Conservation (phyloP, 176 grass and related monocot species). For the Avena sativa region DNA sequence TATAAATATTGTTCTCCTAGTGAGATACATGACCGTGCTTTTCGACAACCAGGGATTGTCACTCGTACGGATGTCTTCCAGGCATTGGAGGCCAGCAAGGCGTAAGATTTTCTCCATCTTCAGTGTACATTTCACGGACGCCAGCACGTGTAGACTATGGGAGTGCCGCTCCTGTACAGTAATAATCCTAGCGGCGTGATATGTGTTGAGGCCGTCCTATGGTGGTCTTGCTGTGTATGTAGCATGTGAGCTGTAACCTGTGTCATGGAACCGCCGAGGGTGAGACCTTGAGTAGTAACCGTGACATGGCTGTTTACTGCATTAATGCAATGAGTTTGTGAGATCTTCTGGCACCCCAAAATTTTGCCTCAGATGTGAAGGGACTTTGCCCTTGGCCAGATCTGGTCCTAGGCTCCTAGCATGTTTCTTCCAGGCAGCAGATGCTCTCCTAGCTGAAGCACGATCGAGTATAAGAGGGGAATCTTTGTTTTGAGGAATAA, state of each 20-base stretch:
- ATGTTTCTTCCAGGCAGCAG: too few species aligned
- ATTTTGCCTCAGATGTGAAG: not conserved
- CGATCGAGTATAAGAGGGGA: too few species aligned
- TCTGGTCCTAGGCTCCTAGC: too few species aligned
- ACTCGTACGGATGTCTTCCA: slow-evolving; percentile 40
- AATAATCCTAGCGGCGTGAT: not conserved
- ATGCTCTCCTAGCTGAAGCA: too few species aligned
- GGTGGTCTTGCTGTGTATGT: not conserved
- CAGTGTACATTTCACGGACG: slow-evolving; percentile 29
- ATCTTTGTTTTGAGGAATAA: too few species aligned
- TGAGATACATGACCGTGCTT: too few species aligned
- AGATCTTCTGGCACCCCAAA: not conserved
- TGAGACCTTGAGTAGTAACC: not conserved
- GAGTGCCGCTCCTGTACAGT: not conserved
- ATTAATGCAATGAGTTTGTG: not conserved
- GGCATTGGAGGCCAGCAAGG: slow-evolving; percentile 50
- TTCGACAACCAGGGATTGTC: slow-evolving; percentile 52
- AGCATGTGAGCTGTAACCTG: not conserved
- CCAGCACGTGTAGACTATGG: not conserved
- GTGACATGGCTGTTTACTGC: not conserved
- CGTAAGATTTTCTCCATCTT: not conserved
- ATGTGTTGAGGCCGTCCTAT: not conserved
- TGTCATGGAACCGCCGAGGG: too few species aligned
- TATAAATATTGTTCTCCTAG: too few species aligned
- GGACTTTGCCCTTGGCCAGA: too few species aligned